A percentile compares a stretch with the other conserved stretches of the same genome.
Evolutionary conservation across 1,139 yeast species (phyloP).

Genomic region (Saccharomyces hybrid): DNA sequence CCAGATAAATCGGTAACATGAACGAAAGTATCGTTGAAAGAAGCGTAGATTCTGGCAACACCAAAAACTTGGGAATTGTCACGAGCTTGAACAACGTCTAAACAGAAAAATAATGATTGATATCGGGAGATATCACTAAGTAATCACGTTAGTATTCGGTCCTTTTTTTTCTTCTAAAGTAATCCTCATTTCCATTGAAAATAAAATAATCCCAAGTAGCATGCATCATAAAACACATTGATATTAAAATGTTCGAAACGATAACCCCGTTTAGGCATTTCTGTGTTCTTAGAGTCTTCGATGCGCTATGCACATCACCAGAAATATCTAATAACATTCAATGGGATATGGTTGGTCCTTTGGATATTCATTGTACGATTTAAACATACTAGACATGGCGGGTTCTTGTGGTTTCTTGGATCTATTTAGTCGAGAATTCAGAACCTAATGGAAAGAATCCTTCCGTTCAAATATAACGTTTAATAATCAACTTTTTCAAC

Average conservation of each 20-base stretch:
- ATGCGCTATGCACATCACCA: not conserved
- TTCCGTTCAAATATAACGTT: too few relatives aligned
- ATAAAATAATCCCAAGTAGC: not conserved
- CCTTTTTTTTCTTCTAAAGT: not conserved
- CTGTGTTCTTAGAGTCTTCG: not conserved
- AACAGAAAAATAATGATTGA: conserved; percentile 7
- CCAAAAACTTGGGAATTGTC: too few relatives aligned
- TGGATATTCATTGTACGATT: not conserved
- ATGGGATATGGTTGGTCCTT: not conserved
- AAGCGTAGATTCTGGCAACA: conserved; percentile 99
- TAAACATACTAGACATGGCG: not conserved
- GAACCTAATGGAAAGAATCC: too few relatives aligned
- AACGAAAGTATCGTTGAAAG: conserved; percentile 99
- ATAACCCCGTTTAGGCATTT: not conserved
- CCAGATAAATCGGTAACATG: conserved; percentile 99
- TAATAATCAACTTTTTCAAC: too few relatives aligned
- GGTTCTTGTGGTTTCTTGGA: not conserved
- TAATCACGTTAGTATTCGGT: not conserved
- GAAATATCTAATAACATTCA: not conserved
- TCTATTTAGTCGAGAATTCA: too few relatives aligned
- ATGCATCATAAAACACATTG: not conserved
- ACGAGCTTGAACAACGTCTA: conserved; percentile 26
- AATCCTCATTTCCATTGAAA: not conserved
- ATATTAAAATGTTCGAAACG: not conserved
- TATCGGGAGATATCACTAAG: not conserved